Conservation (phyloP, 2,329 filamentous ascomycete genomes). For the Thielaviopsis punctulata region DNA sequence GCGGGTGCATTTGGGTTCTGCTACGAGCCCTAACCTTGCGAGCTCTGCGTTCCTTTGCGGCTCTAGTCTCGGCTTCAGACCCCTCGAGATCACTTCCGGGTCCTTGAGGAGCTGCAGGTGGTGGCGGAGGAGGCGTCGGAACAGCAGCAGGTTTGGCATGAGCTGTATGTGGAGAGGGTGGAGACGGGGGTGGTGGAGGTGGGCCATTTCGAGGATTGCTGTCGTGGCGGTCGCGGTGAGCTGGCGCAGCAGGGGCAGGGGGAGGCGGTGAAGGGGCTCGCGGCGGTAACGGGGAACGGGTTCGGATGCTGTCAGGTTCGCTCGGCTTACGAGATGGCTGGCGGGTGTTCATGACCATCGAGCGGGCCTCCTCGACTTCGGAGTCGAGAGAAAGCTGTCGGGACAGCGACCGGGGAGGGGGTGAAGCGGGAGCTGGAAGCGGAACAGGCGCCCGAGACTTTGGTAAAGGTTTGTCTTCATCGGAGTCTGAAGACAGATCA, state of each 20-base stretch:
- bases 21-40: slow-evolving; percentile 8
- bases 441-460: slow-evolving; percentile 1
- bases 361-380: slow-evolving; percentile 10
- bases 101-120: not conserved
- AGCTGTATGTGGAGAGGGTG: not conserved
- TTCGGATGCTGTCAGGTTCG: slow-evolving; percentile 1
- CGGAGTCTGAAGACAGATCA: slow-evolving; percentile 4
- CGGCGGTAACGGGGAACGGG: not conserved
- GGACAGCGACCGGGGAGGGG: not conserved
- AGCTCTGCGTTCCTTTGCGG: slow-evolving; percentile 9
- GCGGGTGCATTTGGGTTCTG: slow-evolving; percentile 6
- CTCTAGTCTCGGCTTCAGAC: slow-evolving; percentile 8
- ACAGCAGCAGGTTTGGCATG: not conserved
- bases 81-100: not conserved
- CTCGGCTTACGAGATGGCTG: slow-evolving; percentile 4
- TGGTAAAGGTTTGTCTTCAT: not conserved
- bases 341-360: slow-evolving; percentile 1
- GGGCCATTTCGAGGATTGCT: slow-evolving; percentile 2
- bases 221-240: not conserved
- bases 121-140: not conserved
- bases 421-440: slow-evolving; percentile 1
- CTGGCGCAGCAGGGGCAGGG: not conserved
- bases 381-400: slow-evolving; percentile 5
- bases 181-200: slow-evolving; percentile 7
- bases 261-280: not conserved